Base-by-base conservation (phyloP, 768 basidiomycete genomes). In the Tubosaeta sp. region DNA sequence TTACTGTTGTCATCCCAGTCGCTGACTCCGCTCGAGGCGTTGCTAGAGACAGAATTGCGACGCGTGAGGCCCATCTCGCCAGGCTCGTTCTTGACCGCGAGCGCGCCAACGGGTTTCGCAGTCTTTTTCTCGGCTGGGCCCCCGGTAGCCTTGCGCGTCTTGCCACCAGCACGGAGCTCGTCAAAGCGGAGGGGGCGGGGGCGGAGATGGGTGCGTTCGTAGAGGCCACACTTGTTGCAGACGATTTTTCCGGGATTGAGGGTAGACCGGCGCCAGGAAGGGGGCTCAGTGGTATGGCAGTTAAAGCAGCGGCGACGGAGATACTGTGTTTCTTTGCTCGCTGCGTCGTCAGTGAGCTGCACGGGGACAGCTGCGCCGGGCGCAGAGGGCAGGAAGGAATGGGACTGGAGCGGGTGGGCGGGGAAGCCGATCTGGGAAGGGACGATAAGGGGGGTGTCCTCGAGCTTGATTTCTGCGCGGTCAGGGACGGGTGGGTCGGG, bases 161-260 rank as follows among this genome's bases (percentile, higher is more conserved):
- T 91, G 70, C 84, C 85, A n/a, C 90, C 89, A 0, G 88, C 85
- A 6, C 90, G 82, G 36, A 93, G 79, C 68, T 92, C 90, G 66
- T 92, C 90, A 55, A 93, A 92, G 48, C 90, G 84, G 16, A 91
- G 76, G 8, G 90, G 90, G 12, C 90, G 78, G 5, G 90, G 82
- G 21, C 90, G 81, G 49, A 92, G 69, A 58, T 93, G 90, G 12
- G 90, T 93, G 63, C 90, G 87, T 69, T 93, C 90, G 62, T 93
- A 93, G 34, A 93, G 77, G 10, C 90, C 90, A 57, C 90, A 93
- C 74, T 93, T 93, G 78, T 93, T 93, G 79, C 90, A 93, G 40
- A 93, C 90, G 62, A 93, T 93, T 71, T 93, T 93, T 57, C 90
- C 90, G 0, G 87, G 88, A 68, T 90, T 90, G 62, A 93, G 84